These are phyloP conservation scores for Septoria petroselini DNA, from an alignment of 2,329 filamentous ascomycete species.

Conservation along the genomic window DNA sequence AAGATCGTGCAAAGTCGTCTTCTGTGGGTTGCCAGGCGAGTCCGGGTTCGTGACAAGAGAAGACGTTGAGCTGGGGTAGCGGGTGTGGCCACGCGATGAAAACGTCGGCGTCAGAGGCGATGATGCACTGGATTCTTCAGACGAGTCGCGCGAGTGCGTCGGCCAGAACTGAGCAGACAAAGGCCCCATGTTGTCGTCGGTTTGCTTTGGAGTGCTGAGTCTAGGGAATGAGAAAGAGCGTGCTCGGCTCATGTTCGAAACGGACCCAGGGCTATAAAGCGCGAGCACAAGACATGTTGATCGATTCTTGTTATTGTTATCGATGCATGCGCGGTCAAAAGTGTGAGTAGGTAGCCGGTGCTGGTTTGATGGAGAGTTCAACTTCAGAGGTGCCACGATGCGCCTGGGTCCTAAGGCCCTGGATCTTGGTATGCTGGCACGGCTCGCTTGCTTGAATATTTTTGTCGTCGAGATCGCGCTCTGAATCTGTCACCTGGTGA, in stretches of 20 bases:
- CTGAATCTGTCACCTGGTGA: slow-evolving; percentile 15
- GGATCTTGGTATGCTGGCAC: slow-evolving; percentile 29
- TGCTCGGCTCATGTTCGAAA: slow-evolving; percentile 29
- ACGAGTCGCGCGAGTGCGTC: slow-evolving; percentile 39
- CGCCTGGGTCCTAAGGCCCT: slow-evolving; percentile 15
- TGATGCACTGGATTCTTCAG: slow-evolving; percentile 58
- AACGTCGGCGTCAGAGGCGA: slow-evolving; percentile 71
- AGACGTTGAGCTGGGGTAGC: slow-evolving; percentile 72
- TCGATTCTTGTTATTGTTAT: slow-evolving; percentile 21
- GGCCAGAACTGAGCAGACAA: slow-evolving; percentile 26
- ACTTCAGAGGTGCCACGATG: slow-evolving; percentile 28
- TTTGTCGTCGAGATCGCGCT: slow-evolving; percentile 1
- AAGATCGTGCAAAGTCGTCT: slow-evolving; percentile 72
- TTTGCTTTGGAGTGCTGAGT: slow-evolving; percentile 22
- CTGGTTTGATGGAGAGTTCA: slow-evolving; percentile 16
- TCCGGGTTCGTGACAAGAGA: slow-evolving; percentile 66
- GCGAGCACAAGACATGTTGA: slow-evolving; percentile 26
- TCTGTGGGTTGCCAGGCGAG: slow-evolving; percentile 51
- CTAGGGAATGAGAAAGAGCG: slow-evolving; percentile 32
- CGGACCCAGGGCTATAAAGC: slow-evolving; percentile 18
- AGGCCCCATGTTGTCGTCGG: slow-evolving; percentile 26
- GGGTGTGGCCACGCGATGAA: slow-evolving; percentile 59
- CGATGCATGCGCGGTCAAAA: slow-evolving; percentile 27
- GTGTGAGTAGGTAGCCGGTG: not conserved
- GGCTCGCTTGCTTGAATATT: slow-evolving; percentile 14